These are phyloP conservation scores for Kuraishia ogatae DNA, from an alignment of 805 yeast species.

Conservation along the genomic window DNA sequence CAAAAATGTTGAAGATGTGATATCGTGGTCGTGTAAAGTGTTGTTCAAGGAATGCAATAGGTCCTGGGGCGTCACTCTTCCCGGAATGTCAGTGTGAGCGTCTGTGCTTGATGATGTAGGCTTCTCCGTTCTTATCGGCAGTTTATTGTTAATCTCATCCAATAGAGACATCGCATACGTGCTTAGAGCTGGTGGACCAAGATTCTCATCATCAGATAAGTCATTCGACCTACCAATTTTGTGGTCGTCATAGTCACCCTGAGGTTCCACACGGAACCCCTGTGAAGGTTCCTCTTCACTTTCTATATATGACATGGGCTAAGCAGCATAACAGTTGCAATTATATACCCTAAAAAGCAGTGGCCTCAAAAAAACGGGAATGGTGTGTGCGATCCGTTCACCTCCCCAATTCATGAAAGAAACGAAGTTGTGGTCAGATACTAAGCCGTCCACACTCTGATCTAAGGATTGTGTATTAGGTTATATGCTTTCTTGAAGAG, in stretches of 20 bases:
- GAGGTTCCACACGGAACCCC: neutral
- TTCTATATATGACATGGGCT: neutral
- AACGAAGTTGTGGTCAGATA: too few relatives aligned
- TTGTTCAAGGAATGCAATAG: neutral
- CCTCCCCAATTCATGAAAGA: too few relatives aligned
- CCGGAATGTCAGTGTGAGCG: neutral
- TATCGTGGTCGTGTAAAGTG: neutral
- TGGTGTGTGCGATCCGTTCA: too few relatives aligned
- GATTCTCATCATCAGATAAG: slow-evolving; percentile 31
- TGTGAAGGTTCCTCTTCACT: neutral
- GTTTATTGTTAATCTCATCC: slow-evolving; percentile 21
- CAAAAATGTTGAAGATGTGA: neutral
- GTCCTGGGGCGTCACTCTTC: neutral
- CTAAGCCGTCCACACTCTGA: too few relatives aligned
- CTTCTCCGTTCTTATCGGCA: slow-evolving; percentile 2
- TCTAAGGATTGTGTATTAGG: too few relatives aligned
- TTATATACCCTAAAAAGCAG: too few relatives aligned
- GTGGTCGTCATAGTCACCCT: neutral
- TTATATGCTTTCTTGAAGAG: too few relatives aligned
- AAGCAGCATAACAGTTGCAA: neutral
- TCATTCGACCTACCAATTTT: neutral
- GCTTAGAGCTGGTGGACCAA: slow-evolving; percentile 45
- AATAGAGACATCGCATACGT: slow-evolving; percentile 42
- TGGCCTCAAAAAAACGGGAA: too few relatives aligned
- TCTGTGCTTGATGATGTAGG: neutral